Evolutionary conservation across 345 rosid species (phyloP).

Genomic region (Citrus trifoliata): DNA sequence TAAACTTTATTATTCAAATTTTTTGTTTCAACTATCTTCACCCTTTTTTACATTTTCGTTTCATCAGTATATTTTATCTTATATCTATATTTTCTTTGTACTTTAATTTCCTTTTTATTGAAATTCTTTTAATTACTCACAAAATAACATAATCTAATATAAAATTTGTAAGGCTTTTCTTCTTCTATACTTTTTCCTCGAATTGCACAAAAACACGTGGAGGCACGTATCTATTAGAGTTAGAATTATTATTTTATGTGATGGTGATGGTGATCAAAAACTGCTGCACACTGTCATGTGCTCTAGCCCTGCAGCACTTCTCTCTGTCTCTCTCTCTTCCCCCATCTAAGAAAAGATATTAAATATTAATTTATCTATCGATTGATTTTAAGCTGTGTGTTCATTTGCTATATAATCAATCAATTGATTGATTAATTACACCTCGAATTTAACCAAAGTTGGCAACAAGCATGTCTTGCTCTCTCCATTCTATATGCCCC

Average conservation of each 20-base stretch:
- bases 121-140: too few relatives aligned
- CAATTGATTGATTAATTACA: background rate
- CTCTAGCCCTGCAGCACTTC: background rate
- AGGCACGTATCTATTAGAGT: background rate
- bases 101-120: too few relatives aligned
- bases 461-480: background rate
- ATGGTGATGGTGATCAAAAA: background rate
- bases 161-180: background rate
- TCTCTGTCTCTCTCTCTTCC: background rate
- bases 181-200: slow-evolving; percentile 23
- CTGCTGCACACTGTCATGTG: slow-evolving; percentile 17
- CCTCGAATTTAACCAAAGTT: slow-evolving; percentile 24
- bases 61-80: too few relatives aligned
- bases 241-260: slow-evolving; percentile 15
- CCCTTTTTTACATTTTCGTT: too few relatives aligned
- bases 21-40: too few relatives aligned
- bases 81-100: too few relatives aligned
- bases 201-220: slow-evolving; percentile 19
- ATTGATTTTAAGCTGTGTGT: background rate
- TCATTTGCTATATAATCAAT: background rate
- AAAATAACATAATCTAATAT: too few relatives aligned
- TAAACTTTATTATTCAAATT: too few relatives aligned
- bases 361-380: too few relatives aligned
- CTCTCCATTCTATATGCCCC: background rate
- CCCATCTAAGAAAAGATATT: background rate